Evolutionary conservation across 306 rosid genomes (phyloP).

Genomic region (Lathyrus tuberosus): DNA sequence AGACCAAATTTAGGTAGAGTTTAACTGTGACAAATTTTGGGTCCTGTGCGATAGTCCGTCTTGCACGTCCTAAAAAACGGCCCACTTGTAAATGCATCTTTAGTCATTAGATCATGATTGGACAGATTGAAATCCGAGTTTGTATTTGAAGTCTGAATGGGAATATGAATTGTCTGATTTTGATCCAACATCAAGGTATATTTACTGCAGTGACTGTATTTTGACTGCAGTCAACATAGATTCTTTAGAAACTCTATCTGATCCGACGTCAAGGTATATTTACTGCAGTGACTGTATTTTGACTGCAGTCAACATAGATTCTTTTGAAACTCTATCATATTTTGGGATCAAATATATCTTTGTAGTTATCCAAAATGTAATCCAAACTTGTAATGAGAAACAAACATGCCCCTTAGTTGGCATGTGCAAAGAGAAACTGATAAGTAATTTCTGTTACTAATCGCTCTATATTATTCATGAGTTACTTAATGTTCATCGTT

Average conservation of each 20-base stretch:
- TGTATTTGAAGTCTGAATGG: no score
- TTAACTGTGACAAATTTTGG: no score
- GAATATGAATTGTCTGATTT: not conserved
- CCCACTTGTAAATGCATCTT: not conserved
- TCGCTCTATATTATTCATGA: not conserved
- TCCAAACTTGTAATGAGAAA: not conserved
- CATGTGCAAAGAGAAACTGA: slow-evolving; percentile 5
- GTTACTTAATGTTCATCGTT: slow-evolving; percentile 10
- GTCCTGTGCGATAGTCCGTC: no score
- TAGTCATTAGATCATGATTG: not conserved
- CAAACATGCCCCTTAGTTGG: not conserved
- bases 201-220: not conserved
- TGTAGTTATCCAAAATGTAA: not conserved
- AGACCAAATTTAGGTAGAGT: no score
- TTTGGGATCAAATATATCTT: not conserved
- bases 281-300: not conserved
- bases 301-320: not conserved
- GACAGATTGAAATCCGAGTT: not conserved
- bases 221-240: not conserved
- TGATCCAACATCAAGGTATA: not conserved
- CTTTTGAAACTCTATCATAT: not conserved
- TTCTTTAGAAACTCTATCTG: not conserved
- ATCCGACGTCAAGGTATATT: not conserved
- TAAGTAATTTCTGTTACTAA: not conserved
- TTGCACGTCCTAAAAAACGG: no score